phyloP scores from a whole-genome alignment of 495 filamentous ascomycete genomes.

The Hypoxylon rickii region DNA sequence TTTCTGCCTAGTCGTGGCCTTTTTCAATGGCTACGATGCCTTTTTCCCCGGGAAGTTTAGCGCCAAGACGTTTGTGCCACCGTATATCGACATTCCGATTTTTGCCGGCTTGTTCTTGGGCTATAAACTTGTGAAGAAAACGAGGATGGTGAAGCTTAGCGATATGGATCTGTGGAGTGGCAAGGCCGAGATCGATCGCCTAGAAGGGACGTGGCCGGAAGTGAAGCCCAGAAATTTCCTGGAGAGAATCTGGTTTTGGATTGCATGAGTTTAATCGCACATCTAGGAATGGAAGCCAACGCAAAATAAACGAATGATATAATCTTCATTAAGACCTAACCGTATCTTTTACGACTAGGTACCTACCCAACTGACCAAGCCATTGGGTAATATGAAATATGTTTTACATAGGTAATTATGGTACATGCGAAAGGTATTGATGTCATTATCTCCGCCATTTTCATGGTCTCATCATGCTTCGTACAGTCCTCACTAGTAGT shows the following conservation, averaged over 20 bases:
- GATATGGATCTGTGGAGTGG: constrained; percentile 67
- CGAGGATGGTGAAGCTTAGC: constrained; percentile 50
- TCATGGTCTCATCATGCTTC: constrained; percentile 3
- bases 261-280: constrained; percentile 42
- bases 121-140: constrained; percentile 58
- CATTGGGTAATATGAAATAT: too few relatives aligned
- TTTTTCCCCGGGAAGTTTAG: constrained; percentile 55
- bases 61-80: constrained; percentile 55
- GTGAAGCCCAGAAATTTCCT: constrained; percentile 51
- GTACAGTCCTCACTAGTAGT: neutral
- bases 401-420: too few relatives aligned
- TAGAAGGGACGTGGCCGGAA: constrained; percentile 54
- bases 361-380: neutral
- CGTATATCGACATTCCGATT: constrained; percentile 65
- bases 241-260: constrained; percentile 60
- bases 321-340: neutral
- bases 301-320: neutral
- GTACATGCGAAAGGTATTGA: constrained; percentile 5
- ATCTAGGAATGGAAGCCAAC: neutral
- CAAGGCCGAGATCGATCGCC: constrained; percentile 63
- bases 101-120: constrained; percentile 60
- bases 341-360: neutral
- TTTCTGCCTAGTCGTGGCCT: constrained; percentile 59
- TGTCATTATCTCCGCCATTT: neutral
- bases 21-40: constrained; percentile 60